Evolutionary conservation across 257 asterid species (phyloP), one percentile per base, ranked within the genome.

Genomic region (Handroanthus guayacan): DNA sequence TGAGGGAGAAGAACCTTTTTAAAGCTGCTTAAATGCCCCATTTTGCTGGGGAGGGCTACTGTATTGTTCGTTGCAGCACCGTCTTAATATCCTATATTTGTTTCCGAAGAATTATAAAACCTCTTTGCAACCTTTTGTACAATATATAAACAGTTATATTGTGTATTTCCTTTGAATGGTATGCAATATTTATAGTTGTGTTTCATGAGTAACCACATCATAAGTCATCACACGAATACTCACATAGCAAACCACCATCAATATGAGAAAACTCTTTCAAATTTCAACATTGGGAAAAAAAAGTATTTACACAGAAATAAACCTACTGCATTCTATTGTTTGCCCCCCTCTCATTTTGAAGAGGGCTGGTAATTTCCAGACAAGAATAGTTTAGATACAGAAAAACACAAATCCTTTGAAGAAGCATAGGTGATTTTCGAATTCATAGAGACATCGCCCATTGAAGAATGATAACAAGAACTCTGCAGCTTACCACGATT

Each of bases 1-100:
- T 91, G 78, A 85, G 80, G 84, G 93, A 88, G 86, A 88, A 90
- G 77, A 71, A 61, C 74, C 86, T 89, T 55, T 68, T 80, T 41
- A 78, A 78, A 65, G 66, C 80, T 5, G 65, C 74, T 34, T 86
- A 80, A 83, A 57, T 9, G 44, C n/a, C 37, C 63, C 8, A 6
- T 25, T 52, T 44, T 51, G 62, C 14, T 39, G 9, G 55, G n/a
- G 47, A 45, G 38, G 51, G 20, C 36, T 54, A 56, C 38, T n/a
- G 38, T 17, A 17, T 8, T 17, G 48, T 10, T 64, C 9, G 54
- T 51, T 12, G 38, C 44, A 75, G 0, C 55, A 14, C 50, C 3
- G 9, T 51, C 31, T 12, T 1, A 16, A 11, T 52, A n/a, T 60
- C 64, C 9, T 17, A 20, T 47, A 13, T 48, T 64, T 64, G 68